These are phyloP conservation scores for Magnusiomyces starmeri DNA, from an alignment of 1,139 yeast genomes.

Conservation along the genomic window DNA sequence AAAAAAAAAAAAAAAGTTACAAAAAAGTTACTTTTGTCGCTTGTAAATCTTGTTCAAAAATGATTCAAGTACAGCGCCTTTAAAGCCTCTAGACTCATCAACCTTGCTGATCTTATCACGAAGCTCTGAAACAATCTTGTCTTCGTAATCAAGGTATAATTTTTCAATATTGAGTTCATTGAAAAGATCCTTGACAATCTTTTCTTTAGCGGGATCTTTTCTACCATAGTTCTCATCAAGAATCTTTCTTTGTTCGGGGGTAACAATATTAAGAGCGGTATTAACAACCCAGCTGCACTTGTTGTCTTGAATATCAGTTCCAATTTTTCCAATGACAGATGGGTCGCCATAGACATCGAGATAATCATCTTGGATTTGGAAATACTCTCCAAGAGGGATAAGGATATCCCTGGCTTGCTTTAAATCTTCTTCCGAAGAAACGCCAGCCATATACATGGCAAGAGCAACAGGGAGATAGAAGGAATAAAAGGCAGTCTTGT, in stretches of 20 bases:
- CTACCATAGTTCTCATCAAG: slow-evolving; percentile 87
- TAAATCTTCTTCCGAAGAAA: slow-evolving; percentile 61
- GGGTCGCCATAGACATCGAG: slow-evolving; percentile 98
- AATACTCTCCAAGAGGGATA: slow-evolving; percentile 94
- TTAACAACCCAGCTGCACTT: slow-evolving; percentile 98
- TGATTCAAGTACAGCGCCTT: slow-evolving; percentile 70
- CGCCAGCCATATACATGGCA: slow-evolving; percentile 90
- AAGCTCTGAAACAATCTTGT: slow-evolving; percentile 58
- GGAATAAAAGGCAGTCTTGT: slow-evolving; percentile 95
- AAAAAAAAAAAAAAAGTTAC: neutral
- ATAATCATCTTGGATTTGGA: slow-evolving; percentile 97
- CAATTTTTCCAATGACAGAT: slow-evolving; percentile 94
- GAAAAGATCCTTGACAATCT: slow-evolving; percentile 66
- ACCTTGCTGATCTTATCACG: slow-evolving; percentile 54
- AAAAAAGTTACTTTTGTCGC: slow-evolving; percentile 61
- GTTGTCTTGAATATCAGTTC: slow-evolving; percentile 97
- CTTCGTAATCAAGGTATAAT: slow-evolving; percentile 77
- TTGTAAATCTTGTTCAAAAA: slow-evolving; percentile 90
- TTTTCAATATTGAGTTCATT: slow-evolving; percentile 63
- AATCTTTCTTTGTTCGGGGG: slow-evolving; percentile 71
- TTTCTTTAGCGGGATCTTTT: slow-evolving; percentile 66
- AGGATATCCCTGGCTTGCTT: slow-evolving; percentile 83
- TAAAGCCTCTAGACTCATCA: slow-evolving; percentile 91
- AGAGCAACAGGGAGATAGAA: slow-evolving; percentile 96
- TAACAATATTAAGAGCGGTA: slow-evolving; percentile 76